Base-by-base conservation (phyloP, 2,329 filamentous ascomycete genomes). In the Talaromyces pinophilus region DNA sequence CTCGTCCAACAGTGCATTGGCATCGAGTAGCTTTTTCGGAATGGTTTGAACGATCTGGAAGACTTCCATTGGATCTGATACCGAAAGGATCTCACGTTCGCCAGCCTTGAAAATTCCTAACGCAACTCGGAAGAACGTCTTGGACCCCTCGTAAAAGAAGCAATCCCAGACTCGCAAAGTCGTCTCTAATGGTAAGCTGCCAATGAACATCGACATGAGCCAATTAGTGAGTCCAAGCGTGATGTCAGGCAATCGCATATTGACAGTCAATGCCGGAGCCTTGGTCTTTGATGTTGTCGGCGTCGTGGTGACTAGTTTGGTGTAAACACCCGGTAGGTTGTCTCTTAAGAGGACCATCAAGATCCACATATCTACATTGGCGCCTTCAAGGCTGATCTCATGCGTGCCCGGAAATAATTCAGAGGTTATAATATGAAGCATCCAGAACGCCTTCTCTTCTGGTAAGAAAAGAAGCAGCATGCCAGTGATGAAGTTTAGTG, bases 171-270 rank as follows among this genome's bases (percentile, higher is more conserved):
- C 92, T 7, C 94, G 90, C 19, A 97, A 85, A 0, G 93, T 94
- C 19, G 90, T 92, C 80, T 98, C 94, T 68, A 96, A 93, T 1
- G 94, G 94, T 19, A 98, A 82, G 0, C 92, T 96, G 63, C 93
- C 93, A 68, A 97, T 95, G 77, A 95, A 97, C 72, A 95, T 91
- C 59, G 92, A 96, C 94, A 98, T 97, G 78, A 98, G 96, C 94
- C 94, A 98, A 3, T 93, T 92, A 10, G 93, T 97, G 78, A 95
- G 92, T 71, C 93, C 96, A 5, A 98, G 85, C 0, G 92, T 95
- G 70, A 98, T 94, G 13, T 94, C 93, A 0, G 94, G 94, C 11
- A 97, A 85, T 4, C 90, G 86, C 8, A 79, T 79, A 55, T 77
- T 69, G 67, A 80, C 73, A 42, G 76, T 79, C 73, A 73, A 79